A percentile compares a stretch with the other conserved stretches of the same genome.
These are phyloP conservation scores for Elongisporangium anandrum DNA, from an alignment of 352 stramenopile genomes.

Conservation along the genomic window DNA sequence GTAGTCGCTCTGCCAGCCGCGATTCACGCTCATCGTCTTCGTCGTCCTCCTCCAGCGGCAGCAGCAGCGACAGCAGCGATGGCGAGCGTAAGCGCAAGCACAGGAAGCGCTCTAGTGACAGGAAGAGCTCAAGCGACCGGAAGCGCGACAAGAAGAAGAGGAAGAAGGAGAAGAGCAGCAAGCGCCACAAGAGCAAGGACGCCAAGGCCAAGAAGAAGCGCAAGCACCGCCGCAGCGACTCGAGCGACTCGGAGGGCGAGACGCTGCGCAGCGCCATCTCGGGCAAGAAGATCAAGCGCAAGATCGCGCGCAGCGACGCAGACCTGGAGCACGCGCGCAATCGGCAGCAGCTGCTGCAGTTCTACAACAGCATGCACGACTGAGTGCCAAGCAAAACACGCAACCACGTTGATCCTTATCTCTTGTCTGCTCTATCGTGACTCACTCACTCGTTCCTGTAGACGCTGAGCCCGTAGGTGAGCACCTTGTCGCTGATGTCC, in stretches of 20 bases:
- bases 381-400: constrained; percentile 18
- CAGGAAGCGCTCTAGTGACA: constrained; percentile 12
- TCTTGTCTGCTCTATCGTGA: too few species aligned
- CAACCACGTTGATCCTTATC: constrained; percentile 4
- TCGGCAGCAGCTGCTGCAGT: constrained; percentile 75
- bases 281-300: constrained; percentile 86
- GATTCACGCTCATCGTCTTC: constrained; percentile 11
- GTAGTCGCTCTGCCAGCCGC: not conserved
- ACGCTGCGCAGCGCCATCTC: constrained; percentile 77
- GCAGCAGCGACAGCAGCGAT: constrained; percentile 18
- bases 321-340: constrained; percentile 71
- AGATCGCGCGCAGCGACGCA: constrained; percentile 46
- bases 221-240: constrained; percentile 27
- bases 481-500: constrained; percentile 54
- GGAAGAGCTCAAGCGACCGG: constrained; percentile 12
- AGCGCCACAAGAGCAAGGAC: constrained; percentile 27
- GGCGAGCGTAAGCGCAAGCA: constrained; percentile 16
- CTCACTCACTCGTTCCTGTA: constrained; percentile 16
- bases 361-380: constrained; percentile 88
- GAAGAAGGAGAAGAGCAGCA: constrained; percentile 33
- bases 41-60: constrained; percentile 14
- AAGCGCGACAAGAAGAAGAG: constrained; percentile 36
- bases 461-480: constrained; percentile 54
- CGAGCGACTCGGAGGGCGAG: constrained; percentile 51
- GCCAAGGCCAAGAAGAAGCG: constrained; percentile 28